Evolutionary conservation across 176 grass and related monocot species (phyloP), one percentile per base, ranked within the genome.

Genomic region (Bothriochloa decipiens): DNA sequence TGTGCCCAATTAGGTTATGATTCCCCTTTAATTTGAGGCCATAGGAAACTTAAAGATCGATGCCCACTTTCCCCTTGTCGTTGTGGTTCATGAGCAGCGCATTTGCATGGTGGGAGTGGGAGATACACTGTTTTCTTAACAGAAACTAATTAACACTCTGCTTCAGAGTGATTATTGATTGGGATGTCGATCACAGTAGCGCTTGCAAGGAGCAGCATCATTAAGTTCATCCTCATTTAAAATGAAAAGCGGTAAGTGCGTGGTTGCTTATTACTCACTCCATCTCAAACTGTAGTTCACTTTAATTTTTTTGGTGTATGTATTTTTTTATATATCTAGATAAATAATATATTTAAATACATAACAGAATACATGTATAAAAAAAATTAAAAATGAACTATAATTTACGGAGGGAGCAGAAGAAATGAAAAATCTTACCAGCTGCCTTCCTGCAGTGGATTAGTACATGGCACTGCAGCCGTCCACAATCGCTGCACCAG

Each of bases 161-260:
- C 16, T 46, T 46, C 61, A 76, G 70, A 68, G 68, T 60, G 70
- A 45, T 45, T 2, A 76, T 69, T 60, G 46, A 82, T 76, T 87
- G 47, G 20, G 37, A 22, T 60, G n/a, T n/a, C n/a, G n/a, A 61
- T 45, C 35, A 58, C 62, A 57, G 33, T 67, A 67, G 43, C 18
- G 55, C 26, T 73, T 74, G 23, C 43, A 65, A 74, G 22, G 16
- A 40, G 65, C 11, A 23, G 35, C 47, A 61, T 55, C 55, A 60
- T n/a, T 55, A 55, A 13, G 28, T 35, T 75, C 27, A 9, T 33
- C 53, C 17, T 35, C 72, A 22, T 22, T 50, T 43, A 72, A 28
- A 9, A 60, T n/a, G 7, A 5, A 18, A 74, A 49, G 28, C 3
- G 11, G 25, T 17, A 2, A 15, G 7, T 17, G 49, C 7, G 49